Conservation (phyloP, 2,329 filamentous ascomycete genomes). For the Phyllosticta paracitricarpa region DNA sequence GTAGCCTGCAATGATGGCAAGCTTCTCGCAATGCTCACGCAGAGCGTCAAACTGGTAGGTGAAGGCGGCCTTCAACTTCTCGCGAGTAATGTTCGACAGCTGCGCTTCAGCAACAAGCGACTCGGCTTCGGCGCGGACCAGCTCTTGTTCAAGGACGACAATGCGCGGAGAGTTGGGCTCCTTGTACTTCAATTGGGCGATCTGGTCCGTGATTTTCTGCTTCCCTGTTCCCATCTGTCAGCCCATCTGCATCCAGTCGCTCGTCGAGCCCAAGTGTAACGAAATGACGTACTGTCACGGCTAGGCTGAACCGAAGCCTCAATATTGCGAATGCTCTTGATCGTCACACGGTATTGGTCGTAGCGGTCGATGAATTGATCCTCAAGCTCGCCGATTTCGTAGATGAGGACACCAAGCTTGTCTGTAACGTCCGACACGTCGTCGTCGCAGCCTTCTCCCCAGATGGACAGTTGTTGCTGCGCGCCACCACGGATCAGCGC, state of each 20-base stretch:
- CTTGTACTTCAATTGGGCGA: conserved; percentile 98
- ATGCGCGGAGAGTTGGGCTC: conserved; percentile 97
- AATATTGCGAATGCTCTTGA: conserved; percentile 99
- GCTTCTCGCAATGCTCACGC: conserved; percentile 94
- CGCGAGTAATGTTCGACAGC: conserved; percentile 96
- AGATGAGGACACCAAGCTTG: conserved; percentile 94
- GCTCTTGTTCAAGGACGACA: conserved; percentile 94
- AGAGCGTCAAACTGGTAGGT: conserved; percentile 97
- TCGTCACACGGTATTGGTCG: conserved; percentile 97
- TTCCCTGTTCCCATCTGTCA: conserved; percentile 52
- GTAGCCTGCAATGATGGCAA: conserved; percentile 94
- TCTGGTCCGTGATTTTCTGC: conserved; percentile 98
- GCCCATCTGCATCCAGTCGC: neutral
- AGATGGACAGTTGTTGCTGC: conserved; percentile 96
- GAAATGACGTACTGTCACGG: conserved; percentile 68
- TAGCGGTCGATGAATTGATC: conserved; percentile 98
- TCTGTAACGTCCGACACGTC: conserved; percentile 98
- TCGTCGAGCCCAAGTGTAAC: neutral
- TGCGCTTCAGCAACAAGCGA: conserved; percentile 98
- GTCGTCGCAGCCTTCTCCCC: conserved; percentile 92
- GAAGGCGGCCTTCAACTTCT: conserved; percentile 98
- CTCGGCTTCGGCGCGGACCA: conserved; percentile 95
- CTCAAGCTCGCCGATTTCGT: conserved; percentile 96
- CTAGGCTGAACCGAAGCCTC: conserved; percentile 97
- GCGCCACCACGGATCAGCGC: neutral